Evolutionary conservation across 2,329 filamentous ascomycete species (phyloP).

Genomic region (Elsinoe fawcettii): DNA sequence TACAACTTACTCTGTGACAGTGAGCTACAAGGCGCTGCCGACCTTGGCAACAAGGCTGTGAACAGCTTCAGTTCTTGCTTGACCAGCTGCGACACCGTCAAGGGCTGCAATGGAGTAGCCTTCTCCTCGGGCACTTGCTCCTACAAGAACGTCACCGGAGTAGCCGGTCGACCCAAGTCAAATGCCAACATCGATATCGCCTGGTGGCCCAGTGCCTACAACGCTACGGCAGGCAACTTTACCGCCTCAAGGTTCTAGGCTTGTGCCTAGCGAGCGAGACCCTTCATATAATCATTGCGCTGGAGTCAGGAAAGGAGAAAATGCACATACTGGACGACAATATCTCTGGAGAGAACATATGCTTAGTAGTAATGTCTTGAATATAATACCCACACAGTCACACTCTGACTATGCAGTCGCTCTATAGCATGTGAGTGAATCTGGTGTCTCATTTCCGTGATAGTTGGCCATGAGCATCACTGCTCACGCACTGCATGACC

Average conservation of each 20-base stretch:
- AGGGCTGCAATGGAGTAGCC: conserved; percentile 18
- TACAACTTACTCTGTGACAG: conserved; percentile 30
- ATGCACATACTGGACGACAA: not conserved
- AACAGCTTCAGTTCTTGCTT: conserved; percentile 21
- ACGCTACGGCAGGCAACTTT: not conserved
- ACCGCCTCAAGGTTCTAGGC: not conserved
- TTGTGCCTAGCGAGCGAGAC: not conserved
- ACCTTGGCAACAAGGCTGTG: conserved; percentile 28
- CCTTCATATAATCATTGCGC: not conserved
- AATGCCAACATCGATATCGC: not conserved
- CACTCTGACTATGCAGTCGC: no score
- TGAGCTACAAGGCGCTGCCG: conserved; percentile 48
- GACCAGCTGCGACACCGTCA: conserved; percentile 18
- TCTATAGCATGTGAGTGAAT: not conserved
- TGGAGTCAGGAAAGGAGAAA: not conserved
- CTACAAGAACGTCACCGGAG: conserved; percentile 16
- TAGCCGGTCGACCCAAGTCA: not conserved
- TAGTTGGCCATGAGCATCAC: no score
- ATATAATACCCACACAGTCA: conserved; percentile 3
- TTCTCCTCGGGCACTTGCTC: conserved; percentile 22
- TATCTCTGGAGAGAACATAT: not conserved
- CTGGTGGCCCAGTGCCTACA: conserved; percentile 1
- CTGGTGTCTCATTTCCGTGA: not conserved
- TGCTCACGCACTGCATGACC: no score
- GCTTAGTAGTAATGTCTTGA: conserved; percentile 1